A percentile compares a stretch with the other conserved stretches of the same genome.
Conservation (phyloP, 352 stramenopile genomes). For the Phytophthora capsici region DNA sequence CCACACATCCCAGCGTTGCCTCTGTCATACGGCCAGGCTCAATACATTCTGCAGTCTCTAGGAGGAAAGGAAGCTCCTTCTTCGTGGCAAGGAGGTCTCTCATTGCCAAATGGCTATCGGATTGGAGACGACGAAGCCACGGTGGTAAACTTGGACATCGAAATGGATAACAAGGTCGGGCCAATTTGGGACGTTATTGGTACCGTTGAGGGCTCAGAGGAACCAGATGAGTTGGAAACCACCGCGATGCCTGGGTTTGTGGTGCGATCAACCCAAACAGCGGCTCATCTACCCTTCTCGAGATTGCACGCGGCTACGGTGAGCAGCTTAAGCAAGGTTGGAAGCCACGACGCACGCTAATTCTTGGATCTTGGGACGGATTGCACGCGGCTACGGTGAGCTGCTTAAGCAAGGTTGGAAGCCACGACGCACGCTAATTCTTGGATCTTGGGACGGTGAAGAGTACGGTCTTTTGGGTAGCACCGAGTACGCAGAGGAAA, state of each 20-base stretch:
- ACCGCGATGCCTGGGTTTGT: constrained; percentile 76
- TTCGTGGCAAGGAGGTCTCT: constrained; percentile 65
- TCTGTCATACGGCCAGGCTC: constrained; percentile 80
- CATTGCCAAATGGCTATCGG: constrained; percentile 60
- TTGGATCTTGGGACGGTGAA: constrained; percentile 72
- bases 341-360: no score
- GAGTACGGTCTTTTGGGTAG: constrained; percentile 74
- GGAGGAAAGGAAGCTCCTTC: constrained; percentile 53
- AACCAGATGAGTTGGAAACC: constrained; percentile 66
- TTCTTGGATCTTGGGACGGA: no score
- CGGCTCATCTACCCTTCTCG: constrained; percentile 57
- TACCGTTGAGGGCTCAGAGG: constrained; percentile 67
- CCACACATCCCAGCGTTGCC: constrained; percentile 72
- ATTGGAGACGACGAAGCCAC: constrained; percentile 72
- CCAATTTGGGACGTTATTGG: constrained; percentile 41
- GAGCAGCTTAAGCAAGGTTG: no score
- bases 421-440: constrained; percentile 63
- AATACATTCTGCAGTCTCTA: constrained; percentile 72
- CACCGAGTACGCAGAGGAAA: constrained; percentile 85
- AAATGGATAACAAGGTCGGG: constrained; percentile 76
- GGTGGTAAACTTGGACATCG: constrained; percentile 58
- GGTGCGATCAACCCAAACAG: constrained; percentile 28
- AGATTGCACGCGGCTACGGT: no score
- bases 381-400: constrained; percentile 49
- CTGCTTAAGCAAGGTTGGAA: constrained; percentile 62